Evolutionary conservation across 495 filamentous ascomycete species (phyloP).

Genomic region (Neurospora terricola): DNA sequence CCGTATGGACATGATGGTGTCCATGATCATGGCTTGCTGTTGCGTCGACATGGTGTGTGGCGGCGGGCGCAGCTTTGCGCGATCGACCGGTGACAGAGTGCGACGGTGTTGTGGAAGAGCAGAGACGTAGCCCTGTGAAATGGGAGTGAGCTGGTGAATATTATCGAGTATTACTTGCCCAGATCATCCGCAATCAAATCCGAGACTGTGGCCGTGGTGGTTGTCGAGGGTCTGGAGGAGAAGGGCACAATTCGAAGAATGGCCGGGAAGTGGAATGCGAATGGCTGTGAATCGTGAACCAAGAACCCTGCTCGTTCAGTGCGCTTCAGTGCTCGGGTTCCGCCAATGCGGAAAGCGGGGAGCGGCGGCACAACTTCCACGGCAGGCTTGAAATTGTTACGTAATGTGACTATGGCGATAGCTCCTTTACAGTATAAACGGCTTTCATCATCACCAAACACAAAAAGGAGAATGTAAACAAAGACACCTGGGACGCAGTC

Average conservation of each 20-base stretch:
- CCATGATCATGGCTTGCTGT: conserved; percentile 22
- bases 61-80: background rate
- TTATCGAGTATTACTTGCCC: background rate
- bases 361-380: background rate
- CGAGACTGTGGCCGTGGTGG: background rate
- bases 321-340: background rate
- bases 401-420: background rate
- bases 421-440: background rate
- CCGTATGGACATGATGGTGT: conserved; percentile 17
- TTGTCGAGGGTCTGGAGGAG: background rate
- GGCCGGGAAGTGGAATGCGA: background rate
- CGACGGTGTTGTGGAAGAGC: background rate
- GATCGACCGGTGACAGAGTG: background rate
- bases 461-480: background rate
- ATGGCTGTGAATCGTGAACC: background rate
- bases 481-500: background rate
- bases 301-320: background rate
- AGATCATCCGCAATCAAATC: background rate
- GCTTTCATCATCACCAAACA: background rate
- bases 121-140: background rate
- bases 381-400: background rate
- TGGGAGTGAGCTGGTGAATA: background rate
- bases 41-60: conserved; percentile 19
- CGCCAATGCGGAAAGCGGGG: background rate
- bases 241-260: background rate